Base-by-base conservation (phyloP, 805 yeast species). In the Starmerella ratchasimensis region DNA sequence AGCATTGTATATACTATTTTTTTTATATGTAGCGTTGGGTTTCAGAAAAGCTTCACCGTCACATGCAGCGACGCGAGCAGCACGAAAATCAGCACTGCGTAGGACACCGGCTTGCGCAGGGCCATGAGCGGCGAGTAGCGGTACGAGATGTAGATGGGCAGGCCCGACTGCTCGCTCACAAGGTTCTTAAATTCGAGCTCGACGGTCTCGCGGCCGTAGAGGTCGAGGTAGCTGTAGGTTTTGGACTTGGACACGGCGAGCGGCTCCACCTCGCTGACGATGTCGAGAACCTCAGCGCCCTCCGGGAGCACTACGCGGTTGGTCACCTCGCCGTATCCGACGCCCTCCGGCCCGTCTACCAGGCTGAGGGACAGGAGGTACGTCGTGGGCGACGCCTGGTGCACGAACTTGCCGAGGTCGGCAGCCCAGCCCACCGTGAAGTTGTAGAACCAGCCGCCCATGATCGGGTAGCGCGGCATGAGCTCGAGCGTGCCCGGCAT, bases 361-460 rank as follows among this genome's bases (percentile, higher is more conserved):
- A 84, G 51, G 13, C 95, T 93, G 22, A 86, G 71, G 36, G 64
- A 68, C 23, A 80, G 60, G 10, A 79, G 54, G 54, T 72, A 81
- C 11, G 63, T 58, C 41, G 71, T 74, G 14, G 60, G 60, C 9
- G 62, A 61, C 14, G 64, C 48, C 28, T 56, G 51, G 48, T 61
- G 73, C 36, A 80, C 63, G 47, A 68, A 76, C 31, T 71, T 60
- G 13, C 61, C 52, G 29, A 86, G 59, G 16, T 65, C 61, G 46
- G 73, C 70, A 34, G 76, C 72, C 94, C 94, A 90, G n/a, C 97
- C 97, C 49, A 88, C 59, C 17, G 97, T 90, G 66, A 82, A 90
- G 61, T 88, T 83, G 61, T 83, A 88, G 52, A 76, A 69, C 98
- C 98, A 90, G 30, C 86, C 93, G 34, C 98, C 98, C 59, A 82